A percentile compares a stretch with the other conserved stretches of the same genome.
Evolutionary conservation across 352 stramenopile species (phyloP).

Genomic region (Halophytophthora batemanensis): DNA sequence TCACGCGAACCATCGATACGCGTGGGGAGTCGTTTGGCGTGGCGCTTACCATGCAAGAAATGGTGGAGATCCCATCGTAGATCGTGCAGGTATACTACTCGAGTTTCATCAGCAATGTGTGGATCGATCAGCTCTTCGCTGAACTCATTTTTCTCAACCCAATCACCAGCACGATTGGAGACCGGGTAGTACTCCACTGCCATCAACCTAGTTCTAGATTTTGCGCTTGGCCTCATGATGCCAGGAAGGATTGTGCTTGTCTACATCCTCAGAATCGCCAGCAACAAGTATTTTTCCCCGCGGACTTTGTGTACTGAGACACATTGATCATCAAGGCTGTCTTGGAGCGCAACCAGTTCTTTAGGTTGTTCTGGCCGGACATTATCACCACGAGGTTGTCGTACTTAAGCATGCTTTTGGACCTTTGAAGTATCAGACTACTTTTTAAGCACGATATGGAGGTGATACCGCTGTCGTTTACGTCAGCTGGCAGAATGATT

Average conservation of each 20-base stretch:
- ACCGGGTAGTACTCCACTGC: constrained; percentile 20
- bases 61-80: constrained; percentile 27
- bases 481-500: constrained; percentile 3
- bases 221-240: constrained; percentile 28
- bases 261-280: constrained; percentile 24
- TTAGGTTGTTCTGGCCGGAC: constrained; percentile 29
- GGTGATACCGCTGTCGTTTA: constrained; percentile 4
- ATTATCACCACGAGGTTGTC: constrained; percentile 27
- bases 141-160: constrained; percentile 33
- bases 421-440: constrained; percentile 26
- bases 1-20: constrained; percentile 16
- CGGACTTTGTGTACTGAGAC: constrained; percentile 27
- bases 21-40: constrained; percentile 24
- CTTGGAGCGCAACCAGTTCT: constrained; percentile 37
- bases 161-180: constrained; percentile 17
- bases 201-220: constrained; percentile 28
- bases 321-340: constrained; percentile 26
- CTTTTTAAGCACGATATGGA: constrained; percentile 30
- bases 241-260: constrained; percentile 30
- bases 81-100: constrained; percentile 27
- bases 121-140: constrained; percentile 33
- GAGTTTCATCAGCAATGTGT: constrained; percentile 29
- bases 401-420: constrained; percentile 34
- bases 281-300: constrained; percentile 19
- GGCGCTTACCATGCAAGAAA: constrained; percentile 19